Percentiles rank a stretch among this genome's conserved stretches.
phyloP scores from a whole-genome alignment of 1,284 basidiomycete genomes.

The Wallemia hederae region DNA sequence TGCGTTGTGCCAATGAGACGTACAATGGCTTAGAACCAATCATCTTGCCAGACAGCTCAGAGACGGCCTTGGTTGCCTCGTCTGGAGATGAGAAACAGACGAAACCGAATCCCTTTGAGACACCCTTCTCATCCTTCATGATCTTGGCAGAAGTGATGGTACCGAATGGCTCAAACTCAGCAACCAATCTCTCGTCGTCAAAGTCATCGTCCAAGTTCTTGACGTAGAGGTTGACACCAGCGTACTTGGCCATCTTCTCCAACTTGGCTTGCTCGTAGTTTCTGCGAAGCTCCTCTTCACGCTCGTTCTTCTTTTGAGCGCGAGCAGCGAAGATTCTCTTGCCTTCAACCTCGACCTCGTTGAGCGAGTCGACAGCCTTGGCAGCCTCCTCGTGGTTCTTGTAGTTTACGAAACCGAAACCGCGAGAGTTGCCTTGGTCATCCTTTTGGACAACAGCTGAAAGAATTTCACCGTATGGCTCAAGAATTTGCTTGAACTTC shows the following conservation, averaged over 20 bases:
- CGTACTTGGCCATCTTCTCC: slow-evolving; percentile 94
- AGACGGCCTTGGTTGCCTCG: slow-evolving; percentile 96
- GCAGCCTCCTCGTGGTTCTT: slow-evolving; percentile 75
- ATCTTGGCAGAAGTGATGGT: slow-evolving; percentile 96
- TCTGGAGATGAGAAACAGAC: slow-evolving; percentile 97
- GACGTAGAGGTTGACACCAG: slow-evolving; percentile 97
- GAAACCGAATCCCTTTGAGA: slow-evolving; percentile 89
- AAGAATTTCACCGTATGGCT: slow-evolving; percentile 53
- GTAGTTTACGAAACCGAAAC: slow-evolving; percentile 97
- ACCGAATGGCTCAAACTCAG: slow-evolving; percentile 89
- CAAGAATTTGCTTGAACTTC: slow-evolving; percentile 63
- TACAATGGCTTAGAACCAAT: slow-evolving; percentile 95
- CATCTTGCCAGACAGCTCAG: slow-evolving; percentile 99
- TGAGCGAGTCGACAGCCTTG: slow-evolving; percentile 61
- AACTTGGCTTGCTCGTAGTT: slow-evolving; percentile 87
- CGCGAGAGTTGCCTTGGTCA: slow-evolving; percentile 64
- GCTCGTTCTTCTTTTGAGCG: slow-evolving; percentile 96
- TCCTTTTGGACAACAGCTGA: slow-evolving; percentile 57
- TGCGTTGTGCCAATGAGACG: slow-evolving; percentile 92
- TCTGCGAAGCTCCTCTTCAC: slow-evolving; percentile 81
- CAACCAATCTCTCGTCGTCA: slow-evolving; percentile 76
- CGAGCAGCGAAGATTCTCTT: slow-evolving; percentile 85
- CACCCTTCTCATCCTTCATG: slow-evolving; percentile 85
- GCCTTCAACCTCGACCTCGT: slow-evolving; percentile 63
- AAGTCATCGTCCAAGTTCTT: slow-evolving; percentile 84